Evolutionary conservation across 1,139 yeast genomes (phyloP), one percentile per base, ranked within the genome.

Genomic region (Magnusiomyces fungicola): DNA sequence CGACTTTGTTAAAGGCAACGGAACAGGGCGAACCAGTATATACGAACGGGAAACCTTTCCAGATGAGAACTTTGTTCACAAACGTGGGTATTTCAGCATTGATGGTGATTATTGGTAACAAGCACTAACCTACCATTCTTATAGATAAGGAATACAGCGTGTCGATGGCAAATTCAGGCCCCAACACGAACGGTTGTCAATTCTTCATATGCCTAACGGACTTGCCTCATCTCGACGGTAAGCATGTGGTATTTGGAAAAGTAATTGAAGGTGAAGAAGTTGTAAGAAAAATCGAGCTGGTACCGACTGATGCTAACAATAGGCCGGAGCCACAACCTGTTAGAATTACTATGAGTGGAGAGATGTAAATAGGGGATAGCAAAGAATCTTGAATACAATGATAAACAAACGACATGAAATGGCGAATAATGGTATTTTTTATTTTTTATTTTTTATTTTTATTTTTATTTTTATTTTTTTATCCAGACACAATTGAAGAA

Each of bases 1-100:
- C 5, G 75, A 71, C 52, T 71, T 67, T 53, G 61, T 72, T 36
- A 63, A 63, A 25, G 70, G 71, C 10, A 72, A 75, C 55, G 80
- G 80, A 2, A 65, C 69, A 7, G 80, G 80, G 1, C 60, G 70
- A 19, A 62, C 63, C 52, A 60, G 66, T 3, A 72, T 72, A 34
- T 73, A 63, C 55, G 76, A 75, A 6, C 92, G 87, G 40, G 55
- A 53, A 56, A 86, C 83, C 63, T 89, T 89, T 62, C 90, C 86
- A 60, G 97, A 89, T 65, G 97, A 89, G 65, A 83, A 83, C 66
- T 86, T 87, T 67, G 66, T 73, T 53, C 67, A 75, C 56, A 72
- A 72, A 50, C 96, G 88, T 64, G 88, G 81, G 63, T 54, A 40
- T 27, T 49, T 49, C 12, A 14, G 16, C 18, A n/a, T 23, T 16